Percentiles rank a stretch among this genome's conserved stretches.
These are phyloP conservation scores for Papiliotrema flavescens DNA, from an alignment of 1,284 basidiomycete species.

Conservation along the genomic window DNA sequence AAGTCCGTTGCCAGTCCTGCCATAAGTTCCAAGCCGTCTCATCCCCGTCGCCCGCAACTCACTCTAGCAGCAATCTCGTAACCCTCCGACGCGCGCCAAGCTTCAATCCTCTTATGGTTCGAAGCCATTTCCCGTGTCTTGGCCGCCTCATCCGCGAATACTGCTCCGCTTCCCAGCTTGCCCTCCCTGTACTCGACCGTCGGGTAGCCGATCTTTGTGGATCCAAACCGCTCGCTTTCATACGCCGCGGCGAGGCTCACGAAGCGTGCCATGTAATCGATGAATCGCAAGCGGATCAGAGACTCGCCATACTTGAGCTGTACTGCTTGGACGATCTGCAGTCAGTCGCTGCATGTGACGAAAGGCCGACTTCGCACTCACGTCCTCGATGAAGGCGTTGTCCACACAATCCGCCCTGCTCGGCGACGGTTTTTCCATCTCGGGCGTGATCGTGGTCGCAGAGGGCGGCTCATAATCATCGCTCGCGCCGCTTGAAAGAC, in stretches of 20 bases:
- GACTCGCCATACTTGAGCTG: constrained; percentile 72
- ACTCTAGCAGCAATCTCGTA: constrained; percentile 64
- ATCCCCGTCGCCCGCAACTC: constrained; percentile 20
- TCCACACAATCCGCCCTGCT: constrained; percentile 67
- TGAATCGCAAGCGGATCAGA: constrained; percentile 70
- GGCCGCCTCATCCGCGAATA: constrained; percentile 62
- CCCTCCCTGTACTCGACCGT: constrained; percentile 42
- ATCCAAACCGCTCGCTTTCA: constrained; percentile 67
- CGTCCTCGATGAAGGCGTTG: constrained; percentile 86
- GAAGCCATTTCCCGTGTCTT: constrained; percentile 60
- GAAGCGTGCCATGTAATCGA: constrained; percentile 72
- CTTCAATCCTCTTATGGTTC: constrained; percentile 73
- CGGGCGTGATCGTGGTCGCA: constrained; percentile 8
- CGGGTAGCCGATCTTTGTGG: constrained; percentile 63
- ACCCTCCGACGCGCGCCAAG: constrained; percentile 66
- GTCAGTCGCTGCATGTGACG: neutral
- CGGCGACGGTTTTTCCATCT: constrained; percentile 10
- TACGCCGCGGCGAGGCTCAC: constrained; percentile 70
- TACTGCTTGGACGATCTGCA: constrained; percentile 65
- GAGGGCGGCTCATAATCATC: constrained; percentile 9
- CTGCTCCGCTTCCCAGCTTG: constrained; percentile 63
- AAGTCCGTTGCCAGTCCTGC: constrained; percentile 58
- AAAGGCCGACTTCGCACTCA: constrained; percentile 49
- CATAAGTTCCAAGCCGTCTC: constrained; percentile 3
- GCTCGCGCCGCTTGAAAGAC: neutral